Base-by-base conservation (phyloP, 2,329 filamentous ascomycete species). In the Pseudocercospora cruenta region DNA sequence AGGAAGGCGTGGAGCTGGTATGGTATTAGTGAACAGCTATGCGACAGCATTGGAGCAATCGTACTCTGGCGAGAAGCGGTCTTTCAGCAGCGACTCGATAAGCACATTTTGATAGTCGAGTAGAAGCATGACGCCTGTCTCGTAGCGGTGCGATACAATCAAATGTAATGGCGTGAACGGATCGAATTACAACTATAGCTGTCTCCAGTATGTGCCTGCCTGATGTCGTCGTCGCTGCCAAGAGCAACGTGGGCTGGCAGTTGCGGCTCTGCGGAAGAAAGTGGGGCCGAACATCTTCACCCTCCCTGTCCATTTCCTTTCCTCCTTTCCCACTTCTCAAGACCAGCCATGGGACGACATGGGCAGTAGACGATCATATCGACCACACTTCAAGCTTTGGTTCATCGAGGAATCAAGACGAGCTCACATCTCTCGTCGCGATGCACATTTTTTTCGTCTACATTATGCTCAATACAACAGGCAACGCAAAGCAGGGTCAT, bases 31-130 rank as follows among this genome's bases (percentile, higher is more conserved):
- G 10, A 24, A 24, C 28, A 39, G 28, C 22, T 6, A 31, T 55
- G 61, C 33, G 28, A 58, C 60, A 45, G 65, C 51, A 59, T 54
- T 16, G 45, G 49, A 57, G 26, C 8, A 76, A 62, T 55, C 69
- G 43, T 72, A 72, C 72, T 73, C 70, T 60, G 69, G 69, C 26
- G 71, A 92, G 84, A 99, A 96, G 76, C 95, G 88, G 84, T 99
- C 96, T 74, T 90, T 96, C 72, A 99, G 88, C 73, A 99, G 89
- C 75, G 94, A 94, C 84, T 98, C 93, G 75, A 99, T 96, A 78
- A 99, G 87, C 60, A 96, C 93, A 82, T 99, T 99, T 80, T 99
- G 95, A 77, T 99, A 99, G 83, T 99, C 96, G 80, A 99, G 90
- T 74, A 99, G 90, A 84, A 99, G 89, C 95, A 90, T 90, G 70